Base-by-base conservation (phyloP, 345 rosid species). In the Viola odorata region DNA sequence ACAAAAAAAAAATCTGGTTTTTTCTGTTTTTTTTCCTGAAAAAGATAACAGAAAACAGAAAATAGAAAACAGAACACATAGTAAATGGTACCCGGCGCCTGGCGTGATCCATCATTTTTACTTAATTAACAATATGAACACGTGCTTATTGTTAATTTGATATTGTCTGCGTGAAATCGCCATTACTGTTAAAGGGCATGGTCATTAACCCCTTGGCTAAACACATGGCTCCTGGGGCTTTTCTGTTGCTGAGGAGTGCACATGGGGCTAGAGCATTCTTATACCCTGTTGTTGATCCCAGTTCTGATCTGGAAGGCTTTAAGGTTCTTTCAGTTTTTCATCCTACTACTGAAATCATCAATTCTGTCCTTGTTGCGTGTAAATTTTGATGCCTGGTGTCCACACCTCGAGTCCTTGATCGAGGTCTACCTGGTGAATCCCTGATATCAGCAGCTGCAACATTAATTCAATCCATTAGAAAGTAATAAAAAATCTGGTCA, bases 311-410 rank as follows among this genome's bases (percentile, higher is more conserved):
- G 42, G 45, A 53, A 37, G 64, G 73, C 7, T 69, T 69, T 51
- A 59, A 63, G 13, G 64, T 63, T n/a, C 68, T 63, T 8, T 63
- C 68, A 32, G 55, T 69, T 53, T 69, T 69, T 52, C 73, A 63
- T 69, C 73, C 73, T 32, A 45, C 55, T 1, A 68, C 57, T 37
- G 68, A 63, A 41, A 54, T 69, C 37, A 62, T 69, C n/a, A 69
- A 69, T 39, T 69, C 73, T 1, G 73, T 69, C 8, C 38, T 57
- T 41, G 39, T 63, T 3, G 63, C 69, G 0, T 67, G 67, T 13
- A 69, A 55, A 50, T 0, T n/a, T 8, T 51, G n/a, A 12, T 13
- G 8, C 47, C 10, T 23, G 11, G 32, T 36, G 16, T 37, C 11
- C 54, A 47, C 17, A 38, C 37, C 5, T 1, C 16, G 37, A 47